Percentiles rank a stretch among this genome's conserved stretches.
phyloP scores from a whole-genome alignment of 2,329 filamentous ascomycete genomes.

The Aspergillus pseudoterreus region DNA sequence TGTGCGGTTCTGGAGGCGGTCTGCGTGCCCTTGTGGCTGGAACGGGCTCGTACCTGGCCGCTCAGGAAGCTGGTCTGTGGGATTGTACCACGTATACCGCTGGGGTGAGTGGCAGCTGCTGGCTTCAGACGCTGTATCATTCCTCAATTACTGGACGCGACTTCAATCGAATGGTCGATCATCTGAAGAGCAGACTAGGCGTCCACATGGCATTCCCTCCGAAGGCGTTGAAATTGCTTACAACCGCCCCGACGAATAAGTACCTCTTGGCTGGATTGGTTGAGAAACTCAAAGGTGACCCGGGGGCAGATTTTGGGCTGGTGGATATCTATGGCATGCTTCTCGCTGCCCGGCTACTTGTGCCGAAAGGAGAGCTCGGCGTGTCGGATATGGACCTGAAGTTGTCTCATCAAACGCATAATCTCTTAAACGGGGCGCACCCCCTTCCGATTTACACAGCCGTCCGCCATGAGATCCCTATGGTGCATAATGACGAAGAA shows the following conservation, averaged over 20 bases:
- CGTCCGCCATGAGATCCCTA: constrained; percentile 90
- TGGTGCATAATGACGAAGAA: constrained; percentile 42
- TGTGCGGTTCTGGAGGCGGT: constrained; percentile 92
- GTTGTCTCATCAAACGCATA: constrained; percentile 77
- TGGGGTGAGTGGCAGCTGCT: constrained; percentile 93
- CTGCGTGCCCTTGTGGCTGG: constrained; percentile 86
- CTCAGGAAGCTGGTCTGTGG: constrained; percentile 82
- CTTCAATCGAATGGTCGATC: constrained; percentile 69
- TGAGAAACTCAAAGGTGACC: constrained; percentile 84
- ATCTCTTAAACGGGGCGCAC: constrained; percentile 71
- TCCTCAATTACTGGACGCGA: constrained; percentile 70
- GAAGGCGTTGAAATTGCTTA: constrained; percentile 72
- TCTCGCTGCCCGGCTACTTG: constrained; percentile 76
- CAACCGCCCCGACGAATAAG: constrained; percentile 89
- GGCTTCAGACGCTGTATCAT: constrained; percentile 85
- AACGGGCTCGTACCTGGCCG: constrained; percentile 78
- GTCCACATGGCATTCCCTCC: constrained; percentile 93
- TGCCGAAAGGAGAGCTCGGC: constrained; percentile 78
- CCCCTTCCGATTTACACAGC: constrained; percentile 94
- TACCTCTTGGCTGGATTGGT: constrained; percentile 82
- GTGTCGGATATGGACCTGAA: constrained; percentile 80
- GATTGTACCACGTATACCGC: constrained; percentile 94
- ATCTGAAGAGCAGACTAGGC: constrained; percentile 78
- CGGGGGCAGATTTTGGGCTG: constrained; percentile 76
- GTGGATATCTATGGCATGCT: constrained; percentile 91